phyloP scores from a whole-genome alignment of 805 yeast species.

The Debaryomyces tyrocola region DNA sequence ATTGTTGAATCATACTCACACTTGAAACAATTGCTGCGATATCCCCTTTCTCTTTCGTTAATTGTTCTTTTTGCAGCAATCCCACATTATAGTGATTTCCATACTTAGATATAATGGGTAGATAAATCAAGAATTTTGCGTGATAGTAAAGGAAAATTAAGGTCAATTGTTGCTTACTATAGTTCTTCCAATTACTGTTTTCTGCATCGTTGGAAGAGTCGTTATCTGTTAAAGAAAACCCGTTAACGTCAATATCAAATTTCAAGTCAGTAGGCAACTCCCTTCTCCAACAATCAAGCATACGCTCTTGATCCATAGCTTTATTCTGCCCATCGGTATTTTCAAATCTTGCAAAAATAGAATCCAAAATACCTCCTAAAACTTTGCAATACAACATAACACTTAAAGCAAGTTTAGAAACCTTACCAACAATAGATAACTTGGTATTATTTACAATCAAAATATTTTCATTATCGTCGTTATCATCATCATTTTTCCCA shows the following conservation, averaged over 20 bases:
- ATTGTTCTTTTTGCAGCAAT: slow-evolving; percentile 35
- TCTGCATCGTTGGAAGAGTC: slow-evolving; percentile 15
- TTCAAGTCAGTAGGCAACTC: slow-evolving; percentile 61
- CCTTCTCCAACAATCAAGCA: slow-evolving; percentile 76
- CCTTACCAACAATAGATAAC: slow-evolving; percentile 69
- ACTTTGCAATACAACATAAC: slow-evolving; percentile 71
- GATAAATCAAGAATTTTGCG: slow-evolving; percentile 42
- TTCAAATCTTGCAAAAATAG: slow-evolving; percentile 62
- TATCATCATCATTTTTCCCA: slow-evolving; percentile 42
- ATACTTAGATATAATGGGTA: slow-evolving; percentile 41
- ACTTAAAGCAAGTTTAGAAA: slow-evolving; percentile 59
- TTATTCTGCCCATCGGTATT: slow-evolving; percentile 22
- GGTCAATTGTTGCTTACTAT: slow-evolving; percentile 48
- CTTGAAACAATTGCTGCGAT: slow-evolving; percentile 45
- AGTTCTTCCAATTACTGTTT: slow-evolving; percentile 21
- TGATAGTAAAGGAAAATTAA: slow-evolving; percentile 48
- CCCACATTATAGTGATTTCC: slow-evolving; percentile 45
- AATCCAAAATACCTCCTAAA: slow-evolving; percentile 70
- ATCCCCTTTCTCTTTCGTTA: slow-evolving; percentile 37
- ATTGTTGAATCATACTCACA: slow-evolving; percentile 66
- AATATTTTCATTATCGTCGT: slow-evolving; percentile 52
- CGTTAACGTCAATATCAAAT: slow-evolving; percentile 65
- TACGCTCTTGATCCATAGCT: slow-evolving; percentile 51
- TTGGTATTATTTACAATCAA: slow-evolving; percentile 59
- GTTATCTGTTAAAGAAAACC: slow-evolving; percentile 40